Percentiles rank a stretch among this genome's conserved stretches.
Conservation (phyloP, 495 filamentous ascomycete genomes). For the Pseudevernia furfuracea region DNA sequence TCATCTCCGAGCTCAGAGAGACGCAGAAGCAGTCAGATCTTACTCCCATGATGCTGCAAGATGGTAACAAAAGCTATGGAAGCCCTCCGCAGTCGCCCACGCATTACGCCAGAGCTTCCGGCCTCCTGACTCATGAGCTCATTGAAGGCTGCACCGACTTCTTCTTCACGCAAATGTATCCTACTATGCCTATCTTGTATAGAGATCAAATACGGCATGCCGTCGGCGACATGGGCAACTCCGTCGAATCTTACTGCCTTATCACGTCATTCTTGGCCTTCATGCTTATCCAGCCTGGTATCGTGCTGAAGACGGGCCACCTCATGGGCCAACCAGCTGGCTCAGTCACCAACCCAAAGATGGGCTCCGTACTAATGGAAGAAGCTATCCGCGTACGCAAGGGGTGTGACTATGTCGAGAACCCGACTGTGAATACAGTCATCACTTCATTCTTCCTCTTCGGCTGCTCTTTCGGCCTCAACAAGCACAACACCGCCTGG, state of each 20-base stretch:
- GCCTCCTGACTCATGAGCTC: constrained; percentile 51
- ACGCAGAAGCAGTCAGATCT: constrained; percentile 48
- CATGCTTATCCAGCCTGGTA: constrained; percentile 77
- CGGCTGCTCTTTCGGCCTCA: constrained; percentile 63
- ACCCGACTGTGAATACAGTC: constrained; percentile 57
- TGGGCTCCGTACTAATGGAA: constrained; percentile 50
- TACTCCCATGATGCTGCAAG: constrained; percentile 4
- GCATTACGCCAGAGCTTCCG: constrained; percentile 39
- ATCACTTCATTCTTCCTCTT: constrained; percentile 78
- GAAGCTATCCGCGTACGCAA: constrained; percentile 70
- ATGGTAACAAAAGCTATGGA: constrained; percentile 32
- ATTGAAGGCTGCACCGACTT: constrained; percentile 68
- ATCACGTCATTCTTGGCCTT: constrained; percentile 72
- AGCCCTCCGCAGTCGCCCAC: constrained; percentile 37
- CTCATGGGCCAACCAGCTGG: constrained; percentile 43
- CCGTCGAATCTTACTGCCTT: constrained; percentile 70
- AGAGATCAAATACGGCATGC: constrained; percentile 59
- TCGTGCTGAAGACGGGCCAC: constrained; percentile 49
- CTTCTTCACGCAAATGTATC: constrained; percentile 77
- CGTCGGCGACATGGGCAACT: constrained; percentile 51
- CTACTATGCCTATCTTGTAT: constrained; percentile 73
- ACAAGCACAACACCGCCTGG: constrained; percentile 49
- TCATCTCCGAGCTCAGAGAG: constrained; percentile 68
- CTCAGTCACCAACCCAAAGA: constrained; percentile 48
- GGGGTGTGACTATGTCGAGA: constrained; percentile 65